A percentile compares a stretch with the other conserved stretches of the same genome.
These are phyloP conservation scores for Tetracladium maxilliforme DNA, from an alignment of 2,329 filamentous ascomycete species.

Conservation along the genomic window DNA sequence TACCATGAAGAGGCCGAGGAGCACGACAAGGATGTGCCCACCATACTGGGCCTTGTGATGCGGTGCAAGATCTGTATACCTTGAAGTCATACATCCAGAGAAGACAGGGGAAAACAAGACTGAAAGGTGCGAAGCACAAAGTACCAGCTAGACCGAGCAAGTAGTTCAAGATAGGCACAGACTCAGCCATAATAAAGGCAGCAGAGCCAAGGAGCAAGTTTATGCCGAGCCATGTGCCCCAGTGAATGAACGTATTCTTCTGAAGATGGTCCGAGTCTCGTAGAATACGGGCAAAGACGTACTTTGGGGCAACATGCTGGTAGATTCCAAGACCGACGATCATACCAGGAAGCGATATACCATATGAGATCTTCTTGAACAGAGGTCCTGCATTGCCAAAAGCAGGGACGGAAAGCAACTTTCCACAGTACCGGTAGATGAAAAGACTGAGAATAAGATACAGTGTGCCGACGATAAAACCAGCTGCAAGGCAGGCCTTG, in stretches of 20 bases:
- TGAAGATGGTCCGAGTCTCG: constrained; percentile 35
- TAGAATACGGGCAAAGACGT: constrained; percentile 38
- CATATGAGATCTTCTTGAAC: constrained; percentile 47
- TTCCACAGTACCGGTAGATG: constrained; percentile 45
- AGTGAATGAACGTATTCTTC: constrained; percentile 32
- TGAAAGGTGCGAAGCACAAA: constrained; percentile 33
- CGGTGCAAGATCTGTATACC: neutral
- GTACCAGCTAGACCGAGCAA: constrained; percentile 30
- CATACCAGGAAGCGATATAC: constrained; percentile 38
- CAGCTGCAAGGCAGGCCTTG: constrained; percentile 45
- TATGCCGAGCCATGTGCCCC: constrained; percentile 32
- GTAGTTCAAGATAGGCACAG: constrained; percentile 39
- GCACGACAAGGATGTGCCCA: constrained; percentile 1
- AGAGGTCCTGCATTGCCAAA: constrained; percentile 42
- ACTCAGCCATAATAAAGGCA: constrained; percentile 33
- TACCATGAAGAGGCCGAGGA: constrained; percentile 1
- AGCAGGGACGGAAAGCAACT: constrained; percentile 46
- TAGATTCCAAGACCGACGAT: constrained; percentile 31
- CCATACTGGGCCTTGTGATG: neutral
- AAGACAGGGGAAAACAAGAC: constrained; percentile 29
- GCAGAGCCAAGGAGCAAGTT: constrained; percentile 24
- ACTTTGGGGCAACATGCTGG: constrained; percentile 35
- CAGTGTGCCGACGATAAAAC: constrained; percentile 36
- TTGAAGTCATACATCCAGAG: constrained; percentile 33
- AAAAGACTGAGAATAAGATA: constrained; percentile 45